These are phyloP conservation scores for Bretschneidera sinensis DNA, from an alignment of 345 rosid species.

Conservation along the genomic window DNA sequence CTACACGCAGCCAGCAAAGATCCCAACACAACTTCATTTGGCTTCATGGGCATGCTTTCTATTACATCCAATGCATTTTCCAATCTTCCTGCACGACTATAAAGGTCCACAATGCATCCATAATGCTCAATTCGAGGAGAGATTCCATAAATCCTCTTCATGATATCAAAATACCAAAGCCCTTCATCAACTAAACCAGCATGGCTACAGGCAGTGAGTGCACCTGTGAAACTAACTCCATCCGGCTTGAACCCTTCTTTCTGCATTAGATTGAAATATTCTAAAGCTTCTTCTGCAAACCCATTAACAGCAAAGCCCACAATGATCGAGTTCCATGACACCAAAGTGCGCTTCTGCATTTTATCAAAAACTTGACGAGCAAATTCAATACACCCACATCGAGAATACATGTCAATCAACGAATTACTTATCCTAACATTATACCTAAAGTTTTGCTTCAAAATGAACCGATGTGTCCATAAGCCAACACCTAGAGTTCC, in stretches of 20 bases:
- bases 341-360: constrained; percentile 53
- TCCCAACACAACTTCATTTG: constrained; percentile 70
- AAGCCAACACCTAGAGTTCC: constrained; percentile 55
- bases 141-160: constrained; percentile 45
- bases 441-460: constrained; percentile 35
- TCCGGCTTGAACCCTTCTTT: constrained; percentile 57
- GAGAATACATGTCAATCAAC: constrained; percentile 64
- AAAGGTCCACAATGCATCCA: constrained; percentile 84
- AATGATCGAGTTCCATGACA: constrained; percentile 77
- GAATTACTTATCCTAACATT: constrained; percentile 52
- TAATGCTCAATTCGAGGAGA: constrained; percentile 74
- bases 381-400: constrained; percentile 68
- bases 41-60: constrained; percentile 69
- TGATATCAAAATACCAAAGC: constrained; percentile 40
- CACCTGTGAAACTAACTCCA: constrained; percentile 67
- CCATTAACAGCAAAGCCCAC: constrained; percentile 65
- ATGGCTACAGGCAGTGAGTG: constrained; percentile 67
- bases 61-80: constrained; percentile 58
- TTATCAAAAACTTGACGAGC: constrained; percentile 52
- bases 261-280: constrained; percentile 48
- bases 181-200: constrained; percentile 69
- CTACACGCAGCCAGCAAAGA: constrained; percentile 76
- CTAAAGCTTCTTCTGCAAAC: constrained; percentile 47
- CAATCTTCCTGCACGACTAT: constrained; percentile 73
- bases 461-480: constrained; percentile 49